Evolutionary conservation across 306 rosid species (phyloP).

Genomic region (Vachellia collinsii): DNA sequence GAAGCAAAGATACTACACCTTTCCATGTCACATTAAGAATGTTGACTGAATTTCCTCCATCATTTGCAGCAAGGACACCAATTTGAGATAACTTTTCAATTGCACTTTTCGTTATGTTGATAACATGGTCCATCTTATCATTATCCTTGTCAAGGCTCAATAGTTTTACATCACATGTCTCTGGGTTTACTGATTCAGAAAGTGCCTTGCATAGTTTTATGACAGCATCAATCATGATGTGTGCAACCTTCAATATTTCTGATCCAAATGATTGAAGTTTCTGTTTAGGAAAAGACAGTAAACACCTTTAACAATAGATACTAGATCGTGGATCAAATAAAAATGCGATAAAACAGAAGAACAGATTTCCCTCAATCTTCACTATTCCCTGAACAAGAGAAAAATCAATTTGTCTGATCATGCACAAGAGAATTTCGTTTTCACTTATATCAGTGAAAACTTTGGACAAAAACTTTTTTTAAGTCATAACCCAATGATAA

Average conservation of each 20-base stretch:
- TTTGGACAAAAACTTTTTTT: too few relatives aligned
- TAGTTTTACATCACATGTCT: slow-evolving; percentile 45
- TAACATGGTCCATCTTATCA: slow-evolving; percentile 48
- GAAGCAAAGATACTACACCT: slow-evolving; percentile 91
- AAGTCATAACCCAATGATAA: too few relatives aligned
- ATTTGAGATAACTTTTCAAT: slow-evolving; percentile 69
- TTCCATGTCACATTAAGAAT: slow-evolving; percentile 90
- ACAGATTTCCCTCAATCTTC: slow-evolving; percentile 5
- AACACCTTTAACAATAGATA: slow-evolving; percentile 16
- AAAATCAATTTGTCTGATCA: too few relatives aligned
- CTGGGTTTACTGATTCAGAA: slow-evolving; percentile 54
- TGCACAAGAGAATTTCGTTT: too few relatives aligned
- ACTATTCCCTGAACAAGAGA: not conserved
- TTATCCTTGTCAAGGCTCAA: slow-evolving; percentile 44
- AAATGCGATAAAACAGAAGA: slow-evolving; percentile 8
- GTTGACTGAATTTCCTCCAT: slow-evolving; percentile 78
- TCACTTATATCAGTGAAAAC: too few relatives aligned
- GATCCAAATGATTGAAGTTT: slow-evolving; percentile 60
- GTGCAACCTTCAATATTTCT: slow-evolving; percentile 59
- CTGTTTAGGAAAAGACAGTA: slow-evolving; percentile 51
- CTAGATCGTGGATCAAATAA: slow-evolving; percentile 19
- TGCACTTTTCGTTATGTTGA: slow-evolving; percentile 57
- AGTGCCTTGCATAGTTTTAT: slow-evolving; percentile 66
- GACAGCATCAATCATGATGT: slow-evolving; percentile 57
- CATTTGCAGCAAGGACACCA: slow-evolving; percentile 82